Percentiles rank a stretch among this genome's conserved stretches.
These are phyloP conservation scores for Terfezia claveryi DNA, from an alignment of 495 filamentous ascomycete genomes.

Conservation along the genomic window DNA sequence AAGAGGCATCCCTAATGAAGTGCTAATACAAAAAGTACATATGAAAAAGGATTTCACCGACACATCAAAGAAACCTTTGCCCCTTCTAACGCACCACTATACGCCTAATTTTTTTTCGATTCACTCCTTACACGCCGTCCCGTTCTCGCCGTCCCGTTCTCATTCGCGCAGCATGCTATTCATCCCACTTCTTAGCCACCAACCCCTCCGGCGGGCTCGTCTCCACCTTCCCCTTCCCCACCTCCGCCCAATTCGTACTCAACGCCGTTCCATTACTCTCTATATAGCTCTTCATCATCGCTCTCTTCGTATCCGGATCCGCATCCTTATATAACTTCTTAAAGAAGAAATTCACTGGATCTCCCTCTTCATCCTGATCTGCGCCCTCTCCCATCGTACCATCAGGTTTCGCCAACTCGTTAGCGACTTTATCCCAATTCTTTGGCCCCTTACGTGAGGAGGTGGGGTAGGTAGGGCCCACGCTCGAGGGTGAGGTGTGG, in stretches of 20 bases:
- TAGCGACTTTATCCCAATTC: constrained; percentile 72
- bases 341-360: constrained; percentile 69
- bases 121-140: not conserved
- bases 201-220: constrained; percentile 57
- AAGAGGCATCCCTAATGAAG: no score
- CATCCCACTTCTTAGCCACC: constrained; percentile 44
- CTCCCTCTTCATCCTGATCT: constrained; percentile 38
- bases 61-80: no score
- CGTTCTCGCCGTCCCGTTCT: not conserved
- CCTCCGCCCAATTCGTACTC: constrained; percentile 84
- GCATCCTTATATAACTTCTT: constrained; percentile 69
- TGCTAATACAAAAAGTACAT: no score
- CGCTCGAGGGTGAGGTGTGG: constrained; percentile 7
- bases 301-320: constrained; percentile 56
- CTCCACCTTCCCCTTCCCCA: constrained; percentile 48
- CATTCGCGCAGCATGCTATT: constrained; percentile 1
- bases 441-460: constrained; percentile 68
- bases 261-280: constrained; percentile 86
- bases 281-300: constrained; percentile 93
- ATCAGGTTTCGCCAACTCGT: constrained; percentile 25
- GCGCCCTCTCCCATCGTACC: constrained; percentile 24
- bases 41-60: no score
- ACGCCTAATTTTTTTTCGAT: not conserved
- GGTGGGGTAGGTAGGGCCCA: constrained; percentile 56
- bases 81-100: no score